Evolutionary conservation across 78 protist genomes (phyloP).

Genomic region (Dictyostelium brefeldianum): DNA sequence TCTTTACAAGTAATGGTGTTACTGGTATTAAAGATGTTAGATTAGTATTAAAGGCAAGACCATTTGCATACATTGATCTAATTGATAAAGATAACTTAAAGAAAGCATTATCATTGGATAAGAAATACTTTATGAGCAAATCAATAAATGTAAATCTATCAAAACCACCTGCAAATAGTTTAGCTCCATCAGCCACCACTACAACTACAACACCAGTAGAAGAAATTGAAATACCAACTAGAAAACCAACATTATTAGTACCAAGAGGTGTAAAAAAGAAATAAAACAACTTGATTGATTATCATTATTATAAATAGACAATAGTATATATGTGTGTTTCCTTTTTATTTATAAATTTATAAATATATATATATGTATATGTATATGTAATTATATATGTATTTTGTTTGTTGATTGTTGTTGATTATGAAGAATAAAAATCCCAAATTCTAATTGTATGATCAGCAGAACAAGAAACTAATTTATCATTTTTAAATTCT

Average conservation of each 20-base stretch:
- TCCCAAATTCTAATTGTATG: constrained; percentile 75
- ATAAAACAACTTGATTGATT: too few relatives aligned
- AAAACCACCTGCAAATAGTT: constrained; percentile 45
- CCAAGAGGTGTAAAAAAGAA: constrained; percentile 66
- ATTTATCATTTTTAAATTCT: constrained; percentile 71
- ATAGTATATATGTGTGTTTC: too few relatives aligned
- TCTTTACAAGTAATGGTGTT: constrained; percentile 15
- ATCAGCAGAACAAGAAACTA: constrained; percentile 66
- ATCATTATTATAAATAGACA: too few relatives aligned
- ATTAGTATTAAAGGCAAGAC: neutral
- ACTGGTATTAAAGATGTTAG: constrained; percentile 20
- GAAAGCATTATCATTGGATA: constrained; percentile 38
- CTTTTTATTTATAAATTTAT: too few relatives aligned
- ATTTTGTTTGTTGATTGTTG: too few relatives aligned
- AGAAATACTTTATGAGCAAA: constrained; percentile 56
- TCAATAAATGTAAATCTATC: constrained; percentile 26
- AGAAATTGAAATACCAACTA: neutral
- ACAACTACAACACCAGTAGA: neutral
- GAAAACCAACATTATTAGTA: constrained; percentile 52
- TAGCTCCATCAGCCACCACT: neutral
- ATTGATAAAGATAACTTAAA: constrained; percentile 33
- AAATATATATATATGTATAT: too few relatives aligned
- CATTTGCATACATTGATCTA: constrained; percentile 75
- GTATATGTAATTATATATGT: too few relatives aligned
- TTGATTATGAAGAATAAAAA: neutral